Percentiles rank a stretch among this genome's conserved stretches.
These are phyloP conservation scores for Arabidopsis hybrid DNA, from an alignment of 441 rosid species.

Conservation along the genomic window DNA sequence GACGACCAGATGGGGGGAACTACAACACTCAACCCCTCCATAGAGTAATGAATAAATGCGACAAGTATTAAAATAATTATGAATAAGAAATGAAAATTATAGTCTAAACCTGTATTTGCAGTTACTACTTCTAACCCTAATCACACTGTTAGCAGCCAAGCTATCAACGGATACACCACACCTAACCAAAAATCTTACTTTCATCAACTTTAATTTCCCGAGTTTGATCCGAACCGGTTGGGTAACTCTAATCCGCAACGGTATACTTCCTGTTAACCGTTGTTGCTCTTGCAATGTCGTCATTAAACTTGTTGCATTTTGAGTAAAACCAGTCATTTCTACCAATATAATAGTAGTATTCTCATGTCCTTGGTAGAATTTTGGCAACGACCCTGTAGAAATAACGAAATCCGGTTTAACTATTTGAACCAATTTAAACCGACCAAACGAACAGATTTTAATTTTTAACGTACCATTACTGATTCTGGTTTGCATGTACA, in stretches of 20 bases:
- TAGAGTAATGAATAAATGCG: not conserved
- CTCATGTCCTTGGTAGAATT: constrained; percentile 89
- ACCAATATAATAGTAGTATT: constrained; percentile 75
- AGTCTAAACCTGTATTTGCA: constrained; percentile 74
- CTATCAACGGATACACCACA: constrained; percentile 67
- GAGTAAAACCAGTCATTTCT: constrained; percentile 60
- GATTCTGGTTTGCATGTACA: constrained; percentile 55
- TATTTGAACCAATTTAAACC: not conserved
- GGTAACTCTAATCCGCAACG: constrained; percentile 66
- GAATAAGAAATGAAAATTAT: constrained; percentile 39
- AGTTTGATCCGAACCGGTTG: constrained; percentile 90
- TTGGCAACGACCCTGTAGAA: constrained; percentile 69
- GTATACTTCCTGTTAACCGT: constrained; percentile 59
- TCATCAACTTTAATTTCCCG: constrained; percentile 73
- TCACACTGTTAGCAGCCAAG: constrained; percentile 52
- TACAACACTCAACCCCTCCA: constrained; percentile 10
- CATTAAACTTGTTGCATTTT: constrained; percentile 57
- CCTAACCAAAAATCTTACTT: constrained; percentile 67
- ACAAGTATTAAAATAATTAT: constrained; percentile 17
- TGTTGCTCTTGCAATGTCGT: constrained; percentile 52
- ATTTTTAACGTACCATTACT: constrained; percentile 59
- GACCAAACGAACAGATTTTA: not conserved
- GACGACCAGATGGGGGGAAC: not conserved
- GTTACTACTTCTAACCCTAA: constrained; percentile 64
- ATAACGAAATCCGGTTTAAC: not conserved